phyloP scores from a whole-genome alignment of 139 green algal genomes.

The Dunaliella sp. region DNA sequence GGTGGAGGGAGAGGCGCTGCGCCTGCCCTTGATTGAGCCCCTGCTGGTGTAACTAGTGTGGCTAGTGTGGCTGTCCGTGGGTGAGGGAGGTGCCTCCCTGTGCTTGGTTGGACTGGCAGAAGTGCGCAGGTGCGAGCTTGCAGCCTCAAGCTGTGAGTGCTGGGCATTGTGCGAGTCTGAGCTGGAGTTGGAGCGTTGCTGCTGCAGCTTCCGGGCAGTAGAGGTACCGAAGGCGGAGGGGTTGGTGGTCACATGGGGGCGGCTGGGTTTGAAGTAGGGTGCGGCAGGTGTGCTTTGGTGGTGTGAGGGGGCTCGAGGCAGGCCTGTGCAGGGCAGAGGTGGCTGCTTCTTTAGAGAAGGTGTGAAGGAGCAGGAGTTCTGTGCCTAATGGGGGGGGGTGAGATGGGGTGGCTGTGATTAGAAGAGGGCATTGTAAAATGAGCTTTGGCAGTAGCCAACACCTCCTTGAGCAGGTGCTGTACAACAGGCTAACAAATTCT shows the following conservation, averaged over 20 bases:
- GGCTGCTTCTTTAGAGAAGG: not conserved
- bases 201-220: not conserved
- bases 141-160: too few relatives aligned
- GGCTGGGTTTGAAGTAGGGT: not conserved
- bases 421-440: too few relatives aligned
- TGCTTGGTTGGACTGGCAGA: not conserved
- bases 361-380: too few relatives aligned
- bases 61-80: not conserved
- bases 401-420: too few relatives aligned
- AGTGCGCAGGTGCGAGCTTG: too few relatives aligned
- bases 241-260: not conserved
- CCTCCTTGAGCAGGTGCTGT: too few relatives aligned
- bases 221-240: not conserved
- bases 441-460: too few relatives aligned
- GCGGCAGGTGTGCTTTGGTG: not conserved
- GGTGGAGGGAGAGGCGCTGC: not conserved
- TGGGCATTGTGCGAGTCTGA: not conserved
- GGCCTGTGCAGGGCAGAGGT: constrained; percentile 8
- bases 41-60: constrained; percentile 1
- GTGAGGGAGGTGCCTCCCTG: not conserved
- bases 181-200: not conserved
- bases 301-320: not conserved
- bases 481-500: too few relatives aligned
- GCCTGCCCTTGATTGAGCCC: not conserved
- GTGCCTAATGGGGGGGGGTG: too few relatives aligned